Evolutionary conservation across 306 rosid genomes (phyloP), one percentile per base, ranked within the genome.

Genomic region (Corylus avellana): DNA sequence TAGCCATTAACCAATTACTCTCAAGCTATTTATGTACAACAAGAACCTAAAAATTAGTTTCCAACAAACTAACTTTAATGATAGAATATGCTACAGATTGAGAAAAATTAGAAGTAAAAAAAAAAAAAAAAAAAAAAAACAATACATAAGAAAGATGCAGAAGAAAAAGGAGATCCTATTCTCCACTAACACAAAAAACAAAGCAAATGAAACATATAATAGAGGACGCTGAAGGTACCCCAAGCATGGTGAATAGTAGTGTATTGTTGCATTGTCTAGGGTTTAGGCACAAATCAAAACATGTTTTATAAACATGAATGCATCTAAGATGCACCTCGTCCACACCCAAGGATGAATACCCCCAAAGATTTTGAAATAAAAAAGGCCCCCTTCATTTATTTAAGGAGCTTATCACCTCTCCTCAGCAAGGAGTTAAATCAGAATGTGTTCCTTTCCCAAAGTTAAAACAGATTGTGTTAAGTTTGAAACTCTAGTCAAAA

Each of bases 351-450:
- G 14, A 49, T 1, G 4, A 49, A 11, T 10, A 13, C 53, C 14
- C 53, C 53, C 12, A 49, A 49, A 11, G 2, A 49, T 49, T 49
- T 49, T 49, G 53, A 49, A 10, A 2, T 11, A 49, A 49, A 49
- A 10, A 49, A 49, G 12, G 53, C 14, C 4, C 13, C 53, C 53
- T 48, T 3, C 53, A 11, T 12, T 49, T 49, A 49, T 11, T 49
- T 49, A 48, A 93, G 61, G 48, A 91, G 83, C n/a, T 51, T 75
- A 8, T 59, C 64, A 12, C 83, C 79, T 47, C 69, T 66, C 18
- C 94, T 94, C 75, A 81, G 89, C 3, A 74, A 81, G n/a, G 90
- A 83, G 74, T 86, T 32, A 32, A 32, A 32, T 32, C 35, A 32
- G 35, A 32, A 32, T 32, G 35, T 32, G 35, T 32, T 32, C 53